Evolutionary conservation across 2,329 filamentous ascomycete species (phyloP), one percentile per base, ranked within the genome.

Genomic region (Colletotrichum orchidophilum): DNA sequence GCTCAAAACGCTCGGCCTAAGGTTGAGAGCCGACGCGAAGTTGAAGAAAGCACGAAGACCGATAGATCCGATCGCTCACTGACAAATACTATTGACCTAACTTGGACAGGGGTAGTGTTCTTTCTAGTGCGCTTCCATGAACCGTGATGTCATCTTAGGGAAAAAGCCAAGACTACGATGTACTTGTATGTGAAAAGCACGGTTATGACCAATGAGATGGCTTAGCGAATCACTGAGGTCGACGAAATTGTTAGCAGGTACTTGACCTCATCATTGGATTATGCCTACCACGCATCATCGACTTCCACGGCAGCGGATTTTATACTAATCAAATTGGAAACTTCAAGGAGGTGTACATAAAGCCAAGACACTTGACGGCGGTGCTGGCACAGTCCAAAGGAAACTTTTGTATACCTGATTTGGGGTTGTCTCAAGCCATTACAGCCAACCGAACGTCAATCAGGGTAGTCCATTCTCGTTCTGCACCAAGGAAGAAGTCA

Each of bases 211-310:
- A 9, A n/a, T 15, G 3, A 12, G 11, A 9, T 24, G 29, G n/a
- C 53, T 21, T 9, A 26, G 9, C n/a, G 21, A 1, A 50, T 24
- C 39, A 52, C 50, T 4, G 29, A 1, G 18, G 2, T 3, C 6
- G 6, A n/a, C 3, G 5, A 35, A 50, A 68, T 63, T 68, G 65
- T 68, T 68, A 63, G 5, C 15, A 42, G 21, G 2, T 29, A 55
- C 65, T 29, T 66, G 4, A 29, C 1, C 1, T 5, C 5, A 18
- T 21, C 27, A 33, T 29, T 2, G 18, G 27, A 18, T 15, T 3
- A 2, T 8, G 12, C 27, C 18, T 18, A 63, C 39, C n/a, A 68
- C 59, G 65, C 65, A 68, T 68, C 65, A 68, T 68, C 18, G 65
- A 68, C 33, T 63, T 29, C 9, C 29, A 13, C 15, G 33, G 9